These are phyloP conservation scores for Backusella australiensis DNA, from an alignment of 192 early-diverging fungal species.

Conservation along the genomic window DNA sequence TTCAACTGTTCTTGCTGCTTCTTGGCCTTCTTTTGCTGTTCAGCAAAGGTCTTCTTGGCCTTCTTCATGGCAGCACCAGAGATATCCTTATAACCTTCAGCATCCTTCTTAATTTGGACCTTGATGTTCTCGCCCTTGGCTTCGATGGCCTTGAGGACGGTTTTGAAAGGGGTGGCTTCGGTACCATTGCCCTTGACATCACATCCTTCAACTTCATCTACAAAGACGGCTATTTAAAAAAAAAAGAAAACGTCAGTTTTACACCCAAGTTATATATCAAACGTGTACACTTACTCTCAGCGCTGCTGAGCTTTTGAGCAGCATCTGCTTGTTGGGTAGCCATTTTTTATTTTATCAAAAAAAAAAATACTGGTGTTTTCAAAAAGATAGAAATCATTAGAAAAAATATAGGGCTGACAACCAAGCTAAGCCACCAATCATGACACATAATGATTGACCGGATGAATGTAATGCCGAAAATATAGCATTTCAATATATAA, in stretches of 20 bases:
- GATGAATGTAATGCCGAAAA: neutral
- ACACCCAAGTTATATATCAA: neutral
- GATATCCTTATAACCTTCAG: conserved; percentile 72
- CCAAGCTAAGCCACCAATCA: neutral
- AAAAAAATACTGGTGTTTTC: neutral
- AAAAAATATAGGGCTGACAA: neutral
- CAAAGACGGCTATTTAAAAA: conserved; percentile 43
- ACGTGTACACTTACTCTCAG: conserved; percentile 4
- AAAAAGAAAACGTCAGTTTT: neutral
- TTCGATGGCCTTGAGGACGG: conserved; percentile 70
- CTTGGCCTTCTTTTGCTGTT: conserved; percentile 69
- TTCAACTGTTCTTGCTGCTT: conserved; percentile 78
- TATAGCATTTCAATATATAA: neutral
- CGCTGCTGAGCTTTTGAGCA: conserved; percentile 1
- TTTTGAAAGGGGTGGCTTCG: conserved; percentile 74
- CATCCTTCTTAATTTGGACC: conserved; percentile 69
- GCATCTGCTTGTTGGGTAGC: neutral
- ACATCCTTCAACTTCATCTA: conserved; percentile 82
- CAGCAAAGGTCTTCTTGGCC: conserved; percentile 70
- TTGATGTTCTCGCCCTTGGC: conserved; percentile 47
- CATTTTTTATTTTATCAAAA: neutral
- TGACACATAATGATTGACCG: neutral
- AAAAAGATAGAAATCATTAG: neutral
- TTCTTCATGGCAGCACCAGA: conserved; percentile 94
- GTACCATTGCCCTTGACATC: conserved; percentile 81